A percentile compares a stretch with the other conserved stretches of the same genome.
Evolutionary conservation across 192 early-diverging fungal species (phyloP).

Genomic region (Umbelopsis sp.): DNA sequence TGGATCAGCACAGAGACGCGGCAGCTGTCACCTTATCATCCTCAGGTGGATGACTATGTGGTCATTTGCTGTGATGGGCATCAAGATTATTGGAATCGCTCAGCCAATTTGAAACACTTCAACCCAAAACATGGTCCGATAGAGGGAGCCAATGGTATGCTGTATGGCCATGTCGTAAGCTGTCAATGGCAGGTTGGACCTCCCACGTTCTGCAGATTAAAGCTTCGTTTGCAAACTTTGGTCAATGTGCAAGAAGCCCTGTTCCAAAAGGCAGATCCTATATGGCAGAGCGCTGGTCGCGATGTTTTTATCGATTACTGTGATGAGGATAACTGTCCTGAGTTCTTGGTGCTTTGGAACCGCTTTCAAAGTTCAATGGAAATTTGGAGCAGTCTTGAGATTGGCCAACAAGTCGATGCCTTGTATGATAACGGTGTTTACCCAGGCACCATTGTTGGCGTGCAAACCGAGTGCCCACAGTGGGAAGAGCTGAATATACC

Average conservation of each 20-base stretch:
- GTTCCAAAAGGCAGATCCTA: slow-evolving; percentile 31
- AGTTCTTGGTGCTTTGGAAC: slow-evolving; percentile 69
- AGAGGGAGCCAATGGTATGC: slow-evolving; percentile 32
- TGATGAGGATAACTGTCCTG: slow-evolving; percentile 69
- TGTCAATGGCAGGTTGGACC: slow-evolving; percentile 70
- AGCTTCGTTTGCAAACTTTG: slow-evolving; percentile 48
- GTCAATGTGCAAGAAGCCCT: slow-evolving; percentile 53
- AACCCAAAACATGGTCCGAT: slow-evolving; percentile 39
- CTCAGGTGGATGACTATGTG: slow-evolving; percentile 64
- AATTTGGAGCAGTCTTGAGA: slow-evolving; percentile 40
- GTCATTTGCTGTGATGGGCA: slow-evolving; percentile 63
- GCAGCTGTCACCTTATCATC: slow-evolving; percentile 58
- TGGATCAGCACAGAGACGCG: slow-evolving; percentile 54
- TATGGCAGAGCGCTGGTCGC: slow-evolving; percentile 32
- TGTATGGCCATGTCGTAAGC: slow-evolving; percentile 59
- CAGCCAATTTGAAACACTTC: slow-evolving; percentile 38
- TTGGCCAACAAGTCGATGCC: slow-evolving; percentile 61
- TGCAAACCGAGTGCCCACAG: slow-evolving; percentile 38
- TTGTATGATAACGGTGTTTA: slow-evolving; percentile 68
- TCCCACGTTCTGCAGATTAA: slow-evolving; percentile 65
- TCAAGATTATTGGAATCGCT: slow-evolving; percentile 52
- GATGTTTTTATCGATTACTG: slow-evolving; percentile 65
- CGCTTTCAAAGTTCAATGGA: slow-evolving; percentile 62
- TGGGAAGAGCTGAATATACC: slow-evolving; percentile 46
- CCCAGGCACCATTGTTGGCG: slow-evolving; percentile 54